phyloP scores from a whole-genome alignment of 768 basidiomycete species.

The Lyophyllum semitale region DNA sequence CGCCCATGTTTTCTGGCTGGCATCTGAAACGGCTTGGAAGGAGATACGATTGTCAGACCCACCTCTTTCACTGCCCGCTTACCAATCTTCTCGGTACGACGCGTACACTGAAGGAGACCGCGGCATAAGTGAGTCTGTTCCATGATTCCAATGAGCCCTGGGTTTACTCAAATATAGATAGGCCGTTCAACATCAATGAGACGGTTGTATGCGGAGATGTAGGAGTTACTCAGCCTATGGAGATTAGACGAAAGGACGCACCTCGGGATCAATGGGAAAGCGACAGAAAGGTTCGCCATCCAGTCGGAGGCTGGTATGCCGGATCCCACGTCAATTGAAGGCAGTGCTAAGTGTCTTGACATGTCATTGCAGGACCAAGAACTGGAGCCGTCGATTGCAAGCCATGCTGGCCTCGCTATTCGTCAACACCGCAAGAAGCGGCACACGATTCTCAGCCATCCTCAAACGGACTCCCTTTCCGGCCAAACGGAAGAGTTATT shows the following conservation, averaged over 20 bases:
- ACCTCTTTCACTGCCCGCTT: not conserved
- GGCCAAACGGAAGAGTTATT: not conserved
- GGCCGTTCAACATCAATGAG: conserved; percentile 61
- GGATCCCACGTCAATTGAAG: not conserved
- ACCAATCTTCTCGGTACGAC: conserved; percentile 15
- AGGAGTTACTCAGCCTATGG: conserved; percentile 14
- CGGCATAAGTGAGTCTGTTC: conserved; percentile 33
- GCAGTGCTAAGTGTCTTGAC: not conserved
- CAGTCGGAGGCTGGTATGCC: not conserved
- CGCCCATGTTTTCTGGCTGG: conserved; percentile 59
- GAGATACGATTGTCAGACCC: not conserved
- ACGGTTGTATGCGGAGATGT: conserved; percentile 31
- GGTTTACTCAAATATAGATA: conserved; percentile 1
- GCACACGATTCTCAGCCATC: not conserved
- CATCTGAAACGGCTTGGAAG: conserved; percentile 46
- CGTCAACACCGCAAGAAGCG: not conserved
- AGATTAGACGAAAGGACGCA: conserved; percentile 16
- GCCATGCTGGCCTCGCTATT: no score
- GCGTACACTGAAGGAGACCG: conserved; percentile 64
- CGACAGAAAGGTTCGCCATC: conserved; percentile 2
- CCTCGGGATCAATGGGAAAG: conserved; percentile 18
- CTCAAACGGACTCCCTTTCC: not conserved
- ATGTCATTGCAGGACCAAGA: no score
- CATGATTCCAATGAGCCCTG: no score
- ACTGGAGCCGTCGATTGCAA: no score